A percentile compares a stretch with the other conserved stretches of the same genome.
These are phyloP conservation scores for Brassica carinata DNA, from an alignment of 345 rosid genomes.

Conservation along the genomic window DNA sequence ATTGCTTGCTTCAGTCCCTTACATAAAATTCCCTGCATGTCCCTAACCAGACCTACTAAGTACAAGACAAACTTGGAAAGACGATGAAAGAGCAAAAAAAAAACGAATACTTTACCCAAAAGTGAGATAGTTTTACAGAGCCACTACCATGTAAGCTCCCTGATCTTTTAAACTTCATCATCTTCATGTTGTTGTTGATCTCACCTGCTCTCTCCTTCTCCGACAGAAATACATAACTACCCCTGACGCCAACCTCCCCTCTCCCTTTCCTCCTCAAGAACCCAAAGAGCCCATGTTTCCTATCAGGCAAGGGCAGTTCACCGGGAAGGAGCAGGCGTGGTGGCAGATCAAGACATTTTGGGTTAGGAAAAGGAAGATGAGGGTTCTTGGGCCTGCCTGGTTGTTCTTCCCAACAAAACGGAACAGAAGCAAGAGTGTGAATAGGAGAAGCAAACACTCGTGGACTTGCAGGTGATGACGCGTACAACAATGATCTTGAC, in stretches of 20 bases:
- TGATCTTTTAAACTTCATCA: constrained; percentile 46
- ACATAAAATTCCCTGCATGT: constrained; percentile 56
- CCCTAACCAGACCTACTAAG: constrained; percentile 8
- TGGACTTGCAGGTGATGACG: constrained; percentile 58
- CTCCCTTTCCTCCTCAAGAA: constrained; percentile 50
- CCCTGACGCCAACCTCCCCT: constrained; percentile 51
- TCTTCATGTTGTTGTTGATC: constrained; percentile 31
- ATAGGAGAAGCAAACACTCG: constrained; percentile 65
- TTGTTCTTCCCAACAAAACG: constrained; percentile 86
- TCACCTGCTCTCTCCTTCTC: constrained; percentile 47
- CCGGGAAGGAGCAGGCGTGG: constrained; percentile 54
- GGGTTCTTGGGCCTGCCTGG: constrained; percentile 78
- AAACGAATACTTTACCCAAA: constrained; percentile 60
- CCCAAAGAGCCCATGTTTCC: constrained; percentile 47
- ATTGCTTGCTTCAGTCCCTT: constrained; percentile 69
- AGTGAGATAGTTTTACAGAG: constrained; percentile 49
- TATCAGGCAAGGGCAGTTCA: constrained; percentile 60
- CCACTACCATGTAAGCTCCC: constrained; percentile 47
- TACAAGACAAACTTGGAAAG: background rate
- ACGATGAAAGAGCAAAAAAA: background rate
- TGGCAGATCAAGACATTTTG: constrained; percentile 60
- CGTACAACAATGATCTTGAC: constrained; percentile 35
- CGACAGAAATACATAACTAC: constrained; percentile 58
- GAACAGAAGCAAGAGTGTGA: constrained; percentile 65
- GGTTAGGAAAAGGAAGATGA: constrained; percentile 40